phyloP scores from a whole-genome alignment of 345 rosid genomes.

The Euphorbia tirucalli region DNA sequence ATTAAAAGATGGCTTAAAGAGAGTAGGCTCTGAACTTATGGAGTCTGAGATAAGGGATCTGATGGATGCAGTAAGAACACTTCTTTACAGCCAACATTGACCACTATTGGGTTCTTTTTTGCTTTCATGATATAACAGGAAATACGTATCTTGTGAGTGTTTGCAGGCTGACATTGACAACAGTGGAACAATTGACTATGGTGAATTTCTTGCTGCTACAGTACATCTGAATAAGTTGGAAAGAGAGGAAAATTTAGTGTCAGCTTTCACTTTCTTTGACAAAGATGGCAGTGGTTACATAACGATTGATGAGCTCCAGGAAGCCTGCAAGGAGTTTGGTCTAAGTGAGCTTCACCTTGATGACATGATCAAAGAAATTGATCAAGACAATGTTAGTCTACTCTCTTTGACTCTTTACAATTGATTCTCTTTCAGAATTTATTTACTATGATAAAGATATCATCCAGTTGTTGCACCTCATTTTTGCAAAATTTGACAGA shows the following conservation, averaged over 20 bases:
- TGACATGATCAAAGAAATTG: constrained; percentile 79
- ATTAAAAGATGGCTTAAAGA: constrained; percentile 51
- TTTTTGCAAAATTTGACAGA: background rate
- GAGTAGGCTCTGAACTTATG: constrained; percentile 76
- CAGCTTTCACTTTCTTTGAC: constrained; percentile 75
- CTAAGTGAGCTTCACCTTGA: constrained; percentile 65
- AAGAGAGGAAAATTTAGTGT: constrained; percentile 70
- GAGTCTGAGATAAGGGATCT: constrained; percentile 80
- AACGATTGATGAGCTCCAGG: constrained; percentile 76
- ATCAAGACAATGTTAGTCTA: constrained; percentile 69
- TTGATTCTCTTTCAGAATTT: background rate
- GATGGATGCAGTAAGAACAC: constrained; percentile 55
- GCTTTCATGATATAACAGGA: background rate
- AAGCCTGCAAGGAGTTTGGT: constrained; percentile 72
- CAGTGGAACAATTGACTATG: constrained; percentile 74
- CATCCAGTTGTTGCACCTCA: too few relatives aligned
- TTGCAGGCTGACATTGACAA: constrained; percentile 78
- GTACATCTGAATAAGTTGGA: constrained; percentile 74
- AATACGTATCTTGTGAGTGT: background rate
- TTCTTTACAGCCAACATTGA: background rate
- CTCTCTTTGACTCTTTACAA: constrained; percentile 11
- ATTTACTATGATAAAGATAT: too few relatives aligned
- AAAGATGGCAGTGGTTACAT: constrained; percentile 79
- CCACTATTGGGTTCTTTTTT: background rate
- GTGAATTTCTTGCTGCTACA: constrained; percentile 81